These are phyloP conservation scores for Saksenaea oblongispora DNA, from an alignment of 371 early-diverging fungal species.

Conservation along the genomic window DNA sequence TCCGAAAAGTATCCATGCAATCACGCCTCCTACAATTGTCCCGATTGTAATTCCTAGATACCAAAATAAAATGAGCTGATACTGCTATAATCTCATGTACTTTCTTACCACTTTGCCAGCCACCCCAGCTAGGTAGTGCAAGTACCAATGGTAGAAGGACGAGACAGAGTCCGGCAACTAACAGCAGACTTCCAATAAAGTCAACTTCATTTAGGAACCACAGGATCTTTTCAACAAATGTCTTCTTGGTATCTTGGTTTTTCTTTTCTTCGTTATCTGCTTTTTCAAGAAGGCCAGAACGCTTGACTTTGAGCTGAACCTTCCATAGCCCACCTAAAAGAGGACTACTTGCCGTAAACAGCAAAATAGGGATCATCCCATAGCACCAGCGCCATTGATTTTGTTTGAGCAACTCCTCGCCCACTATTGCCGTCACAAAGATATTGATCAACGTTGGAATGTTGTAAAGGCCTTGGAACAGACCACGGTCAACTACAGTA, in stretches of 20 bases:
- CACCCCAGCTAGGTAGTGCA: conserved; percentile 40
- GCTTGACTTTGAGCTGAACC: neutral
- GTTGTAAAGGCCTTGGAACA: conserved; percentile 39
- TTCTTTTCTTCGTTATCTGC: neutral
- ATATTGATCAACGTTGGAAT: conserved; percentile 33
- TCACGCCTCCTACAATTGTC: neutral
- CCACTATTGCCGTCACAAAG: conserved; percentile 31
- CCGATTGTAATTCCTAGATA: neutral
- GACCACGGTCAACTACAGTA: conserved; percentile 31
- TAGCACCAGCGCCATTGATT: conserved; percentile 32
- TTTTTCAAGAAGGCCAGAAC: conserved; percentile 3
- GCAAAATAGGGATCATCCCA: conserved; percentile 21
- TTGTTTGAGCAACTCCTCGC: conserved; percentile 19
- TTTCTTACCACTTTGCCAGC: conserved; percentile 31
- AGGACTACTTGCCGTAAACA: conserved; percentile 8
- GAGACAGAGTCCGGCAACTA: conserved; percentile 41
- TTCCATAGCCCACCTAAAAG: conserved; percentile 13
- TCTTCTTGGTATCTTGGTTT: neutral
- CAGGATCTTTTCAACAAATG: neutral
- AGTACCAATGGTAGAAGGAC: conserved; percentile 48
- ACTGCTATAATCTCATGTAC: neutral
- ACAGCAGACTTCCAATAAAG: conserved; percentile 40
- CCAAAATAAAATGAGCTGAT: neutral
- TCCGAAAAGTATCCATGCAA: conserved; percentile 6
- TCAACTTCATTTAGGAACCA: conserved; percentile 45